phyloP scores from a whole-genome alignment of 208 protist species.

The Acanthamoeba royreba region DNA sequence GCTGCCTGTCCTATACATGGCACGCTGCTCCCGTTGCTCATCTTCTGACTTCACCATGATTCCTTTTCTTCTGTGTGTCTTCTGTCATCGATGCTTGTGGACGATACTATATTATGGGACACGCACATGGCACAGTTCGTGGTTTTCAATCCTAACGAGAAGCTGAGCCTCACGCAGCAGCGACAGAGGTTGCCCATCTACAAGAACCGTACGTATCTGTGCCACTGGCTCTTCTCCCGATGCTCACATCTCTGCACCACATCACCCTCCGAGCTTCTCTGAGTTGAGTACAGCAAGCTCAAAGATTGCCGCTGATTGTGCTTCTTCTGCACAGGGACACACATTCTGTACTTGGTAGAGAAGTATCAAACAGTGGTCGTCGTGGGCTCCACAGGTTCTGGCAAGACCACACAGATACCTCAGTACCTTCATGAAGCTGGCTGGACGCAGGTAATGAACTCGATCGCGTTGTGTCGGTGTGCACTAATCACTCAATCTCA shows the following conservation, averaged over 20 bases:
- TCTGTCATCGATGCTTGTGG: too few relatives aligned
- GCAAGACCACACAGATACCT: constrained; percentile 89
- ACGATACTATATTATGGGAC: background rate
- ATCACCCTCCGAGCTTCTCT: too few relatives aligned
- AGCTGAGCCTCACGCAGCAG: constrained; percentile 41
- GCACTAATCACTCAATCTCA: too few relatives aligned
- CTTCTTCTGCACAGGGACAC: background rate
- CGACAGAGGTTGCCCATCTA: constrained; percentile 34
- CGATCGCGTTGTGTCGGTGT: too few relatives aligned
- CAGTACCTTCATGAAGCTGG: constrained; percentile 86
- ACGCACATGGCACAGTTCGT: background rate
- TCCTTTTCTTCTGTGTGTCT: background rate
- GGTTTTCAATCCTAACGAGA: constrained; percentile 41
- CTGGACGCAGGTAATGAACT: constrained; percentile 61
- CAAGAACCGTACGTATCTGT: constrained; percentile 24
- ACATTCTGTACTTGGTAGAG: constrained; percentile 72
- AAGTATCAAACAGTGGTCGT: constrained; percentile 75
- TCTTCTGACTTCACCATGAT: background rate
- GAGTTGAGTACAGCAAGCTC: too few relatives aligned
- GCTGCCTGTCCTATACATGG: background rate
- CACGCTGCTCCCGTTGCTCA: background rate
- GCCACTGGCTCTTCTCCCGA: background rate
- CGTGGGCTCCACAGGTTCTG: constrained; percentile 84
- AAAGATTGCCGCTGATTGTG: background rate
- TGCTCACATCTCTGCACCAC: too few relatives aligned